Conservation (phyloP, 176 grass and related monocot species). For the Poa annua region DNA sequence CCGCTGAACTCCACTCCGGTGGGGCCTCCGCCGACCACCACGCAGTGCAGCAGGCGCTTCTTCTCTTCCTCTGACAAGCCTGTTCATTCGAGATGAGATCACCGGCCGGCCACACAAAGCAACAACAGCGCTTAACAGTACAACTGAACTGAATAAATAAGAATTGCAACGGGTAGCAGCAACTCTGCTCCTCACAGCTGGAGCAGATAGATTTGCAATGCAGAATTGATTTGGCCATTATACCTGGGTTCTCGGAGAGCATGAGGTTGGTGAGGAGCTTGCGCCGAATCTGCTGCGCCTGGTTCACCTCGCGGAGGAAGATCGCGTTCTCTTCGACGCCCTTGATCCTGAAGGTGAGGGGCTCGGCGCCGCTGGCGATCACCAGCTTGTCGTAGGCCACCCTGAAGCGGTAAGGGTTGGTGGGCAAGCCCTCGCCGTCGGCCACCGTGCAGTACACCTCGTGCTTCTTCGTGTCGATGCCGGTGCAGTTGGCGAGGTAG, state of each 20-base stretch:
- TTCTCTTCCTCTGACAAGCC: constrained; percentile 79
- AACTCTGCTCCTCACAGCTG: background rate
- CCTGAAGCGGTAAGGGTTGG: constrained; percentile 70
- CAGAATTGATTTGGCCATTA: background rate
- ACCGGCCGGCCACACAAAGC: background rate
- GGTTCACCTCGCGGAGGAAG: constrained; percentile 89
- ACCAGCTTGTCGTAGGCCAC: constrained; percentile 93
- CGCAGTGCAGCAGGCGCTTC: constrained; percentile 73
- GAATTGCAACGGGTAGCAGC: background rate
- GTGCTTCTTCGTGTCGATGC: constrained; percentile 66
- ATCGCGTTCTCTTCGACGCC: constrained; percentile 86
- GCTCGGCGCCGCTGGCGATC: constrained; percentile 84
- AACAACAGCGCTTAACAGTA: background rate
- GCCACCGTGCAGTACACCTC: constrained; percentile 71
- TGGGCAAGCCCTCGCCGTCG: constrained; percentile 39
- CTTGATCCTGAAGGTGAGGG: constrained; percentile 85
- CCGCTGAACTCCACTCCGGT: constrained; percentile 97
- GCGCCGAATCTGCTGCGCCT: constrained; percentile 87
- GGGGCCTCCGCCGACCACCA: constrained; percentile 87
- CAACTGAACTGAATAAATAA: background rate
- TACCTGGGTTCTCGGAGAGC: constrained; percentile 92
- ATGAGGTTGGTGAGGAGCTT: constrained; percentile 92
- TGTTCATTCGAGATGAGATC: constrained; percentile 33
- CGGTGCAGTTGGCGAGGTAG: constrained; percentile 68
- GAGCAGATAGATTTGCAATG: background rate